Base-by-base conservation (phyloP, 257 asterid genomes). In the Nicotiana undulata region DNA sequence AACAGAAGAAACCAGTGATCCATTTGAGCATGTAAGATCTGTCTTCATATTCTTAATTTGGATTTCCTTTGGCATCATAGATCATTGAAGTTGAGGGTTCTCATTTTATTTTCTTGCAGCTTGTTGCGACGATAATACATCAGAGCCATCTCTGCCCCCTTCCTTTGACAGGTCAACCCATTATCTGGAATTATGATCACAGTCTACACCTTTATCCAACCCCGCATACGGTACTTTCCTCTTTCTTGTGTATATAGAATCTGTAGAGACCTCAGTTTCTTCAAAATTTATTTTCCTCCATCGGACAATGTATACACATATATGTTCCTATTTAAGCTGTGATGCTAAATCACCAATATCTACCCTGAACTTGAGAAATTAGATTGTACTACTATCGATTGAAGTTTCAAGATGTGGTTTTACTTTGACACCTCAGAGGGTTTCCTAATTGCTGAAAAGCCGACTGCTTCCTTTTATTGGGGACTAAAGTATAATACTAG, bases 141-240 rank as follows among this genome's bases (percentile, higher is more conserved):
- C 99, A 96, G 88, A 96, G 98, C 80, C 98, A 96, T 86, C 97
- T 96, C 26, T 96, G 99, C 81, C 99, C 98, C 64, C 91, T 94
- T 80, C 98, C 99, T 46, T 87, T 96, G 91, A 91, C 89, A 20
- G 83, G 90, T 37, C 99, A 96, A 74, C 98, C 99, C 58, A 89
- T 94, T 81, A 89, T 96, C 83, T 94, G 99, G 99, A 94, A 91
- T 88, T 91, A 85, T 74, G 99, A 96, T 86, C 98, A 96, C 79
- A 84, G 97, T 83, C 98, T 96, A 83, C 96, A 96, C 86, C 92
- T 96, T 78, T 91, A 92, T 86, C 98, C 98, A 61, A 86, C 91
- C 79, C 99, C 99, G 32, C 97, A 94, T 77, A 89, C 95, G 85
- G 98, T 96, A 92, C 80, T 72, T 53, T 74, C 61, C 72, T 56